Evolutionary conservation across 805 yeast genomes (phyloP).

Genomic region (Kuraishia borneana): DNA sequence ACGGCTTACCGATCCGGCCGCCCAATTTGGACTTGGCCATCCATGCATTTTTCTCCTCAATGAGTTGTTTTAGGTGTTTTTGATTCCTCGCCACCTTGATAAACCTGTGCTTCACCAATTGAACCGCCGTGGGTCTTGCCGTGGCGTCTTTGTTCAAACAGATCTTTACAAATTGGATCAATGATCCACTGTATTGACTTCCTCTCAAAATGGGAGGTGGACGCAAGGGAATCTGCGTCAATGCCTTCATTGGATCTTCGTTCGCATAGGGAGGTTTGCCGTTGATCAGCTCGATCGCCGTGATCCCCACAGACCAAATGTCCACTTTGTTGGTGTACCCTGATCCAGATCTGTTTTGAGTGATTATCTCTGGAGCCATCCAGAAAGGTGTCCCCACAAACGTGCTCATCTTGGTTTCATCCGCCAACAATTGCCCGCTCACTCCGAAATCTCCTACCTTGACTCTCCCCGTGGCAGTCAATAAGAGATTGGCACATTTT

Average conservation of each 20-base stretch:
- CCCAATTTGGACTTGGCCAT: conserved; percentile 16
- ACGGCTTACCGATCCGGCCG: not conserved
- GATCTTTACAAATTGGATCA: conserved; percentile 17
- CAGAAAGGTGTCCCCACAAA: conserved; percentile 95
- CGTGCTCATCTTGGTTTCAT: conserved; percentile 46
- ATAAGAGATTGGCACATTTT: conserved; percentile 78
- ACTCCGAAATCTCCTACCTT: conserved; percentile 94
- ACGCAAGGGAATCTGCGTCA: conserved; percentile 56
- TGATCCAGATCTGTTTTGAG: conserved; percentile 14
- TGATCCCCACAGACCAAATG: conserved; percentile 94
- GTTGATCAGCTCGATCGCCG: conserved; percentile 72
- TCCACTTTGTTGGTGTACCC: conserved; percentile 86
- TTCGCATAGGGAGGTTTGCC: conserved; percentile 77
- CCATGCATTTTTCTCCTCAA: conserved; percentile 27
- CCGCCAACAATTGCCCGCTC: conserved; percentile 55
- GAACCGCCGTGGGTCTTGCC: conserved; percentile 26
- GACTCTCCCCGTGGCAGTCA: conserved; percentile 57
- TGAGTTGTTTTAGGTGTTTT: conserved; percentile 19
- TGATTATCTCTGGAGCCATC: conserved; percentile 98
- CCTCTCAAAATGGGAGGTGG: conserved; percentile 52
- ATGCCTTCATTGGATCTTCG: conserved; percentile 65
- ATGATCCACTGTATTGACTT: conserved; percentile 24
- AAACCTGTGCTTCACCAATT: conserved; percentile 44
- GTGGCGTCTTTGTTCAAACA: conserved; percentile 8
- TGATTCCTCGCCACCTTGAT: conserved; percentile 25